Conservation (phyloP, 2,329 filamentous ascomycete species). For the Ambrosiella beaveri region DNA sequence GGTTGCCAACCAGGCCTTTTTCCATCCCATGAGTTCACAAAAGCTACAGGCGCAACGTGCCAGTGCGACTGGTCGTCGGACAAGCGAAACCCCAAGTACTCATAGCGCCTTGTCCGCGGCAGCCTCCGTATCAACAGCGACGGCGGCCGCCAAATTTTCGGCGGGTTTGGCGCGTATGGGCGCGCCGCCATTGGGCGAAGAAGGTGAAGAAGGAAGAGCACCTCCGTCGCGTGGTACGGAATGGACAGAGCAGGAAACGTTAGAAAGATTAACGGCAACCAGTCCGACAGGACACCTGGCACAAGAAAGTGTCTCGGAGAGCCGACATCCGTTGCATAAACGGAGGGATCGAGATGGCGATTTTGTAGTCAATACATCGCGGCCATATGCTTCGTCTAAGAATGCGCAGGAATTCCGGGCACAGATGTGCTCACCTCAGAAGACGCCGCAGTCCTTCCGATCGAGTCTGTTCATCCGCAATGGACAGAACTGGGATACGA, state of each 20-base stretch:
- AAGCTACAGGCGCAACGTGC: constrained; percentile 76
- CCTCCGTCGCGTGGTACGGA: constrained; percentile 67
- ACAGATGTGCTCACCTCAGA: constrained; percentile 38
- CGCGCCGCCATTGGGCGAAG: constrained; percentile 21
- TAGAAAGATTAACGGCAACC: constrained; percentile 54
- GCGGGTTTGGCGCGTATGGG: constrained; percentile 9
- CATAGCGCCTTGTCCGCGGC: constrained; percentile 5
- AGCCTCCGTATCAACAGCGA: background rate
- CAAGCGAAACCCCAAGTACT: constrained; percentile 6
- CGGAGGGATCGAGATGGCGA: constrained; percentile 22
- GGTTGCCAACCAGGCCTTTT: constrained; percentile 78
- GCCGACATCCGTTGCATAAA: constrained; percentile 48
- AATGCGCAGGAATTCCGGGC: constrained; percentile 15
- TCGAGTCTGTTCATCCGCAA: constrained; percentile 53
- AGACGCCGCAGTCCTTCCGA: constrained; percentile 59
- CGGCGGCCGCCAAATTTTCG: constrained; percentile 6
- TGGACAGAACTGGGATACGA: constrained; percentile 36
- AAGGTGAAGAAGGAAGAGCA: constrained; percentile 37
- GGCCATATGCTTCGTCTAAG: constrained; percentile 29
- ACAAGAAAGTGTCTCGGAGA: constrained; percentile 53
- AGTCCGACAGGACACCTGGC: constrained; percentile 48
- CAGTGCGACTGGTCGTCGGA: constrained; percentile 5
- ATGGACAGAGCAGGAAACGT: constrained; percentile 55
- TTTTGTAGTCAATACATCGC: constrained; percentile 42
- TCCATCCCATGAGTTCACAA: constrained; percentile 91